phyloP scores from a whole-genome alignment of 2,329 filamentous ascomycete genomes.

The Harringtonia lauricola region DNA sequence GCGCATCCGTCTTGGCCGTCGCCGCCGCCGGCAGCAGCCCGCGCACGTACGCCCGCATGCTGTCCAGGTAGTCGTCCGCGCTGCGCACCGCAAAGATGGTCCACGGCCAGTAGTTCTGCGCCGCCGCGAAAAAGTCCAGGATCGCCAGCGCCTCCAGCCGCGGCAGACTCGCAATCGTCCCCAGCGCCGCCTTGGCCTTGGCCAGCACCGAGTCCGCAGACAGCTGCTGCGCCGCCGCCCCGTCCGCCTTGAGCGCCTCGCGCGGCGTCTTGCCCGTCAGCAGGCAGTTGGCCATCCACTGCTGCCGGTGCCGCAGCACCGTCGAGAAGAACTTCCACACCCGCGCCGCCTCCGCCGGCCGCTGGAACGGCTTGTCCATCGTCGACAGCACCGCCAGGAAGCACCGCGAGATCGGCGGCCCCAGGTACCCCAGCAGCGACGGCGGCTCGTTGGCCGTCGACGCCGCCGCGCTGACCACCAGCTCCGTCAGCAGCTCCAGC shows the following conservation, averaged over 20 bases:
- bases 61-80: slow-evolving; percentile 61
- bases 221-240: slow-evolving; percentile 28
- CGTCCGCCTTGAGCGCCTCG: slow-evolving; percentile 46
- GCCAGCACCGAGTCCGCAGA: slow-evolving; percentile 56
- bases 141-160: slow-evolving; percentile 61
- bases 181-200: slow-evolving; percentile 61
- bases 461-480: slow-evolving; percentile 60
- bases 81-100: slow-evolving; percentile 71
- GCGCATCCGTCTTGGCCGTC: slow-evolving; percentile 42
- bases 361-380: slow-evolving; percentile 63
- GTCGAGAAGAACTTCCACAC: slow-evolving; percentile 83
- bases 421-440: slow-evolving; percentile 87
- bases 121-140: slow-evolving; percentile 75
- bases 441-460: slow-evolving; percentile 59
- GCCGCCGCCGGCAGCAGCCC: slow-evolving; percentile 40
- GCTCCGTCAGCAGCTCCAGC: slow-evolving; percentile 57
- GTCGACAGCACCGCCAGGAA: slow-evolving; percentile 71
- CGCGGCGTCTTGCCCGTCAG: slow-evolving; percentile 80
- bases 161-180: slow-evolving; percentile 51
- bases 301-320: slow-evolving; percentile 80
- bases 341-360: slow-evolving; percentile 50
- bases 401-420: slow-evolving; percentile 68
- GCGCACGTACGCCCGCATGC: slow-evolving; percentile 59
- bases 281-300: slow-evolving; percentile 91
- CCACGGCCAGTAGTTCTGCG: slow-evolving; percentile 95